phyloP scores from a whole-genome alignment of 805 yeast genomes.

The Sugiyamaella smithiae region DNA sequence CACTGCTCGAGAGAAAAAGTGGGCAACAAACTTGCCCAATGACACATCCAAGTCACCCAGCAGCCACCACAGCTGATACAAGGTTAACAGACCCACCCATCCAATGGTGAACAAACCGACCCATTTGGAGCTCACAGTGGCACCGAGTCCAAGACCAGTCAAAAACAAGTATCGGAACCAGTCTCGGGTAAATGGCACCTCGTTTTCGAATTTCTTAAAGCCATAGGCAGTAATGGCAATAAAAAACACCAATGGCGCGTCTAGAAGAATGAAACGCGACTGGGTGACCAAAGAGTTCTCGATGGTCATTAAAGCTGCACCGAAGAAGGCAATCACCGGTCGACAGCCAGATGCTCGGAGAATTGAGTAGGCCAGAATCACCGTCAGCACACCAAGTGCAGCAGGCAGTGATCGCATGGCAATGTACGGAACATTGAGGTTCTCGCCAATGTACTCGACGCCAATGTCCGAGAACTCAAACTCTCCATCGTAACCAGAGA shows the following conservation, averaged over 20 bases:
- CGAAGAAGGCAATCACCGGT: slow-evolving; percentile 47
- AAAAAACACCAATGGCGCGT: slow-evolving; percentile 43
- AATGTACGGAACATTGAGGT: slow-evolving; percentile 44
- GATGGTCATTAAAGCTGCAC: slow-evolving; percentile 49
- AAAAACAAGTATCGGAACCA: slow-evolving; percentile 55
- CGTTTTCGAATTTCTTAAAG: slow-evolving; percentile 48
- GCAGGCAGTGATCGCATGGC: slow-evolving; percentile 59
- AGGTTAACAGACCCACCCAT: slow-evolving; percentile 56
- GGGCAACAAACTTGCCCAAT: slow-evolving; percentile 38
- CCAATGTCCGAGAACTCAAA: slow-evolving; percentile 47
- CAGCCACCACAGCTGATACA: slow-evolving; percentile 60
- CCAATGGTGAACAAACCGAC: slow-evolving; percentile 64
- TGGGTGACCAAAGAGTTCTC: slow-evolving; percentile 67
- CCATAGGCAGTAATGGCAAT: slow-evolving; percentile 48
- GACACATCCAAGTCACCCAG: slow-evolving; percentile 44
- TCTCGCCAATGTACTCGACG: slow-evolving; percentile 34
- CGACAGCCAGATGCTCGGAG: slow-evolving; percentile 57
- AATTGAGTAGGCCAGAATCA: slow-evolving; percentile 52
- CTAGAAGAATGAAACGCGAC: slow-evolving; percentile 51
- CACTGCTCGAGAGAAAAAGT: slow-evolving; percentile 40
- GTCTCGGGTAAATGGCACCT: slow-evolving; percentile 41
- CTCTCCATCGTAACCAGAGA: slow-evolving; percentile 53
- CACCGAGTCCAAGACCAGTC: slow-evolving; percentile 52
- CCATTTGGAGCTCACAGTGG: slow-evolving; percentile 61
- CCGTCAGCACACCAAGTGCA: slow-evolving; percentile 50